A percentile compares a stretch with the other conserved stretches of the same genome.
Conservation (phyloP, 257 asterid genomes). For the Nicotiana obtusifolia region DNA sequence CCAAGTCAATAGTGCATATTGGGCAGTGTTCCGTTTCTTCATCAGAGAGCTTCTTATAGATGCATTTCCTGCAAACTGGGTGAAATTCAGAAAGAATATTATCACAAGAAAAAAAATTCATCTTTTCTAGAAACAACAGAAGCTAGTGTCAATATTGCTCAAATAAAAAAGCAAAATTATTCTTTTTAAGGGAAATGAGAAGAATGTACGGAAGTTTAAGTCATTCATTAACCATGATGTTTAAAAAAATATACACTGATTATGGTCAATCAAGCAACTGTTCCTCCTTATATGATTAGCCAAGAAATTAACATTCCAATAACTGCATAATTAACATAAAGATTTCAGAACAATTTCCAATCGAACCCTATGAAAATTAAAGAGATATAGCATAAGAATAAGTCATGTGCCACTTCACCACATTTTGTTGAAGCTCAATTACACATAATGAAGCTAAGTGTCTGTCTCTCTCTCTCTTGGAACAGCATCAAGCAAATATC, state of each 20-base stretch:
- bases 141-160: neutral
- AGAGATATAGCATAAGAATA: neutral
- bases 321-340: neutral
- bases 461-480: neutral
- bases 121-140: neutral
- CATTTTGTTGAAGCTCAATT: neutral
- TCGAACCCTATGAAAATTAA: neutral
- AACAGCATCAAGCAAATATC: neutral
- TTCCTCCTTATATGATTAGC: neutral
- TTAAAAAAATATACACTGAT: neutral
- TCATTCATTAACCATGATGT: neutral
- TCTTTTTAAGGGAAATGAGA: neutral
- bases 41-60: slow-evolving; percentile 70
- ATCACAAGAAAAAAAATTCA: neutral
- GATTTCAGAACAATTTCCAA: neutral
- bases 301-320: neutral
- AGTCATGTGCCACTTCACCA: neutral
- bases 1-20: slow-evolving; percentile 77
- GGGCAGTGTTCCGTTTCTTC: slow-evolving; percentile 91
- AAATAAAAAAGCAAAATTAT: neutral
- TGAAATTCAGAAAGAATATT: slow-evolving; percentile 8
- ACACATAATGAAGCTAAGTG: neutral
- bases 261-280: neutral
- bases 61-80: slow-evolving; percentile 93
- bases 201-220: neutral